Evolutionary conservation across 768 basidiomycete species (phyloP), one percentile per base, ranked within the genome.

Genomic region (Lentinula edodes): DNA sequence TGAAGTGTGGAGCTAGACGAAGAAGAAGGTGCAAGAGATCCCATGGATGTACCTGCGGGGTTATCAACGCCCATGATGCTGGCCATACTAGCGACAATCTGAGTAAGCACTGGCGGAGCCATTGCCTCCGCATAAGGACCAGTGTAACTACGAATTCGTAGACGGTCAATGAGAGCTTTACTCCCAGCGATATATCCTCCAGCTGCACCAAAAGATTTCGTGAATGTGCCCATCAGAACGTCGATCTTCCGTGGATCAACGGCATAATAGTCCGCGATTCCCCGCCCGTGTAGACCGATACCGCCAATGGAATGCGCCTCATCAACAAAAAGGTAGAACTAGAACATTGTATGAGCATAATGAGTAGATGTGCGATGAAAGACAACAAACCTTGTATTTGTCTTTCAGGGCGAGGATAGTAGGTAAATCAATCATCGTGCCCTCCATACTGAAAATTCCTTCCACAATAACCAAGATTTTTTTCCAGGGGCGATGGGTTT

Each of bases 401-500:
- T 88, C 81, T 80, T 97, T 98, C 58, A 99, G 80, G 65, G 91
- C 89, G 60, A 98, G 66, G 58, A 99, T 77, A 9, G 69, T 78
- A 3, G 95, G 97, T 46, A 99, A 69, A 71, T 98, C 86, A 39
- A 91, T 86, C 65, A 98, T 67, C 9, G 92, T 95, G 20, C 97
- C 97, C 75, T 98, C 97, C 97, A 99, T 99, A 64, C 91, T 93
- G 76, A 93, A 98, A 46, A 99, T 73, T 2, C 97, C 97, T 71
- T 99, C 97, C 12, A 98, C 94, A 59, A 97, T 85, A 48, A 99
- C 65, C 43, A 99, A 73, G 62, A 99, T 98, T 79, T 96, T 98
- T 80, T 96, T 97, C 97, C 97, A 98, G 10, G 97, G 96, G n/a
- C 97, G 76, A 69, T 98, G 97, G 0, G 95, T 97, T 76, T 95